Percentiles rank a stretch among this genome's conserved stretches.
Conservation (phyloP, 1,284 basidiomycete species). For the Cryptococcus sp. region DNA sequence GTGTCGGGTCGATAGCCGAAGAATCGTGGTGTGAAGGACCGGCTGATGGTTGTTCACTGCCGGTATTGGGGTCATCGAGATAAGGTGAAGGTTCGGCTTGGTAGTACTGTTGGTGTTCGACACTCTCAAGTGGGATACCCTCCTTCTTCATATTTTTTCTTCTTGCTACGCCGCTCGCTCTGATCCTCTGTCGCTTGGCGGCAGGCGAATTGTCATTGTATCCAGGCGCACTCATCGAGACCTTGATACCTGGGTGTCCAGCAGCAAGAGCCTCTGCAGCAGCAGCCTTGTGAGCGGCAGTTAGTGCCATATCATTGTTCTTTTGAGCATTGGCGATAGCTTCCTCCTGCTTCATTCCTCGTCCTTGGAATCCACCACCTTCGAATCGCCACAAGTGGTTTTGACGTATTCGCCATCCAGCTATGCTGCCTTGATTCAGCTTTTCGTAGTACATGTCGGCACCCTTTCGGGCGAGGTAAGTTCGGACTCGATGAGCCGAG, state of each 20-base stretch:
- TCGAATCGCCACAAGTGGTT: constrained; percentile 47
- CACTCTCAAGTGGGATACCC: neutral
- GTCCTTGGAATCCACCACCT: constrained; percentile 44
- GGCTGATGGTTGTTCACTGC: constrained; percentile 1
- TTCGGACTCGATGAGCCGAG: constrained; percentile 44
- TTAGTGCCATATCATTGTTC: constrained; percentile 37
- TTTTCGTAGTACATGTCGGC: constrained; percentile 49
- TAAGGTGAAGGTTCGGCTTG: neutral
- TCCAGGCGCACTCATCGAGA: constrained; percentile 33
- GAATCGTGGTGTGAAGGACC: neutral
- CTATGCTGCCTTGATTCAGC: constrained; percentile 42
- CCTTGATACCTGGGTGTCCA: constrained; percentile 44
- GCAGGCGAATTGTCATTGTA: constrained; percentile 19
- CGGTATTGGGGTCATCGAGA: neutral
- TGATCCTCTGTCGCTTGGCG: constrained; percentile 12
- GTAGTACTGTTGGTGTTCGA: neutral
- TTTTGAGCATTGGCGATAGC: constrained; percentile 37
- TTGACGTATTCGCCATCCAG: constrained; percentile 44
- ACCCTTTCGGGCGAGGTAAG: constrained; percentile 46
- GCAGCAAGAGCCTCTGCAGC: constrained; percentile 42
- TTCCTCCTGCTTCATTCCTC: constrained; percentile 48
- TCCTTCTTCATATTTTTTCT: constrained; percentile 7
- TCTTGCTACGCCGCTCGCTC: constrained; percentile 1
- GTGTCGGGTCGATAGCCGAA: neutral
- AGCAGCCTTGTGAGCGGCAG: constrained; percentile 40